A percentile compares a stretch with the other conserved stretches of the same genome.
Evolutionary conservation across 495 filamentous ascomycete species (phyloP).

Genomic region (Aspergillus heteromorphus): DNA sequence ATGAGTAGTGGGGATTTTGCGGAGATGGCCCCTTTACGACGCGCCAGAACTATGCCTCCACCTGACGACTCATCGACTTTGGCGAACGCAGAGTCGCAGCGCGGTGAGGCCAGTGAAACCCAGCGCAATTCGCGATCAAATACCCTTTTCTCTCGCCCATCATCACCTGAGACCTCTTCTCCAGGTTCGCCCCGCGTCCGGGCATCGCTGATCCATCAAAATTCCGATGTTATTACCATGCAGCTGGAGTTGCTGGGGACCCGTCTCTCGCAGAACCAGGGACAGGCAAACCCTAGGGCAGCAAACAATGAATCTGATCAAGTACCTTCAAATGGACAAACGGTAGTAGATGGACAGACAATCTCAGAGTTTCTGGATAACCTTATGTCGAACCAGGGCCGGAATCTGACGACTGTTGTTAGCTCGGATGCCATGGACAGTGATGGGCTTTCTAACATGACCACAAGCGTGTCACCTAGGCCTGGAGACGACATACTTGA

Average conservation of each 20-base stretch:
- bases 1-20: slow-evolving; percentile 32
- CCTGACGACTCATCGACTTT: slow-evolving; percentile 12
- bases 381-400: slow-evolving; percentile 29
- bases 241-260: slow-evolving; percentile 39
- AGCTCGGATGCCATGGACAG: slow-evolving; percentile 17
- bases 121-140: slow-evolving; percentile 35
- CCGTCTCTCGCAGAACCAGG: slow-evolving; percentile 21
- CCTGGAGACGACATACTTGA: slow-evolving; percentile 11
- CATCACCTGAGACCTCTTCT: slow-evolving; percentile 39
- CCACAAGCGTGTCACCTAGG: slow-evolving; percentile 13
- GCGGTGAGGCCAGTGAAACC: slow-evolving; percentile 10
- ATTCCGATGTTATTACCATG: slow-evolving; percentile 46
- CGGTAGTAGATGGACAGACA: slow-evolving; percentile 25
- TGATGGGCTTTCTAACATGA: slow-evolving; percentile 22
- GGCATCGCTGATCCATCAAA: slow-evolving; percentile 42
- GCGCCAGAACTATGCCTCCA: slow-evolving; percentile 18
- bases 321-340: slow-evolving; percentile 7
- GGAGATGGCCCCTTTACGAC: slow-evolving; percentile 25
- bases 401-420: slow-evolving; percentile 12
- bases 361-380: slow-evolving; percentile 36
- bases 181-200: slow-evolving; percentile 42
- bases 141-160: slow-evolving; percentile 38
- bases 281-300: slow-evolving; percentile 14
- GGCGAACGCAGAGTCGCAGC: slow-evolving; percentile 11
- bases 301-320: slow-evolving; percentile 13